These are phyloP conservation scores for Ceriops tagal DNA, from an alignment of 345 rosid species.

Conservation along the genomic window DNA sequence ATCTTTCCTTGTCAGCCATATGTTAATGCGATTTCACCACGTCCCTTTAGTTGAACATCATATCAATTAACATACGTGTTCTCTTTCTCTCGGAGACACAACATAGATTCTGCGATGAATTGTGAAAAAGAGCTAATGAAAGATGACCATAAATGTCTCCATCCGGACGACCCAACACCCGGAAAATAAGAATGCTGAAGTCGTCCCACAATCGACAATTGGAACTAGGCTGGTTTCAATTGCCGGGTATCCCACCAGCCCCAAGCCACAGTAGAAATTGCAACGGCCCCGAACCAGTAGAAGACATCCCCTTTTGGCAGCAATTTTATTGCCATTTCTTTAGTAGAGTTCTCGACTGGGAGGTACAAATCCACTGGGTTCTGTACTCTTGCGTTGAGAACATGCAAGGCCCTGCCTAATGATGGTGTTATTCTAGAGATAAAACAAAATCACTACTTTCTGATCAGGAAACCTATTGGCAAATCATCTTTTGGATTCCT, in stretches of 20 bases:
- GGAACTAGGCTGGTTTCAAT: slow-evolving; percentile 25
- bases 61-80: neutral
- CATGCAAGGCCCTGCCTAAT: slow-evolving; percentile 30
- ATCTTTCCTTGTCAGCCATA: neutral
- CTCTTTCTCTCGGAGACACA: slow-evolving; percentile 2
- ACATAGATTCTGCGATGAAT: slow-evolving; percentile 5
- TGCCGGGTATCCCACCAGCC: slow-evolving; percentile 39
- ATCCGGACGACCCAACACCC: slow-evolving; percentile 41
- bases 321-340: slow-evolving; percentile 20
- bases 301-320: slow-evolving; percentile 18
- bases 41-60: neutral
- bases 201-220: slow-evolving; percentile 15
- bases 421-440: slow-evolving; percentile 37
- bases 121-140: slow-evolving; percentile 3
- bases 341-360: slow-evolving; percentile 14
- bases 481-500: slow-evolving; percentile 9
- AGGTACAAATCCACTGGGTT: slow-evolving; percentile 31
- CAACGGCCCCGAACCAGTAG: slow-evolving; percentile 20
- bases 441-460: slow-evolving; percentile 26
- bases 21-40: neutral
- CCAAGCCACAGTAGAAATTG: slow-evolving; percentile 13
- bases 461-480: slow-evolving; percentile 25
- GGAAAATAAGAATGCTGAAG: slow-evolving; percentile 25
- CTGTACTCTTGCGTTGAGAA: slow-evolving; percentile 29
- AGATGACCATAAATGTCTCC: slow-evolving; percentile 17